Evolutionary conservation across 2,329 filamentous ascomycete species (phyloP), one percentile per base, ranked within the genome.

Genomic region (Aureobasidium sp.): DNA sequence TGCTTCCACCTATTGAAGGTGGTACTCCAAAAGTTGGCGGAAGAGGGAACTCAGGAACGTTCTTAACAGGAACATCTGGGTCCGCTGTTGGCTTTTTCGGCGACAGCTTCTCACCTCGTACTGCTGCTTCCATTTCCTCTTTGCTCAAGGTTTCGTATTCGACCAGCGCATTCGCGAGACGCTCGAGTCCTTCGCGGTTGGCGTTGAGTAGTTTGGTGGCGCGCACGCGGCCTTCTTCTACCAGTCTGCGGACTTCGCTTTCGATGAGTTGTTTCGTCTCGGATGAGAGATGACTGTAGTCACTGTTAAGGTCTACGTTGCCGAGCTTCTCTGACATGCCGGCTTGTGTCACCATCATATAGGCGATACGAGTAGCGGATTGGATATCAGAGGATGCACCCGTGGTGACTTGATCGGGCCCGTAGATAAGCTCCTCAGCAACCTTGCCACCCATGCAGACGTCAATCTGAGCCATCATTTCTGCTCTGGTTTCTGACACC

Each of bases 71-170:
- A 22, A 81, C 76, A 59, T 79, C 75, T 22, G 84, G 80, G 64
- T 84, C 70, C 44, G 74, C 78, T 64, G 81, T 82, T 56, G 90
- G 76, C 64, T 90, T 89, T 63, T 90, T 89, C 0, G 86, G 80
- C 3, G 33, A 45, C 40, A 99, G 78, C 71, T 89, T 87, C 76
- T 97, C 91, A 39, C 94, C 94, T 58, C 84, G 85, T 66, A 99
- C 86, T 6, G 97, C 90, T 78, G 89, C 90, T 74, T 92, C 86
- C 65, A 97, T 95, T 74, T 99, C 94, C 3, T 88, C 86, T 74
- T 88, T 89, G 73, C 89, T 88, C 57, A 99, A 78, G 0, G 91
- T 97, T 79, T 99, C 94, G 74, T 97, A 97, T 74, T 97, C 87
- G 37, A 99, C 85, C 11, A 99, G 81, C 6, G 92, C 94, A 70